Base-by-base conservation (phyloP, 352 stramenopile species). In the Aphanomyces euteiches region DNA sequence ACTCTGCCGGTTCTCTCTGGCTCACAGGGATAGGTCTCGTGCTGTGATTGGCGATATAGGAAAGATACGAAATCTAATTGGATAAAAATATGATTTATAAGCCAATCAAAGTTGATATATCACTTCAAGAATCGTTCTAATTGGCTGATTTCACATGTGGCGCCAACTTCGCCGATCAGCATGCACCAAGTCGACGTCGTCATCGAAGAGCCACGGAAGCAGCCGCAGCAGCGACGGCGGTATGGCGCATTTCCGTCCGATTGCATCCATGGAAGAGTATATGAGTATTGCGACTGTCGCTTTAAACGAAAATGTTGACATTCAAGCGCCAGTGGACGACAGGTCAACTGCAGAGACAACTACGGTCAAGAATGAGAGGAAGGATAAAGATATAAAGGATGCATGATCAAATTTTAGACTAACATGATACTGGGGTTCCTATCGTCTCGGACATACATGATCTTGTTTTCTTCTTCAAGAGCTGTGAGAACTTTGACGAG, bases 361-460 rank as follows among this genome's bases (percentile, higher is more conserved):
- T 3, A n/a, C 2, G n/a, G n/a, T n/a, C 13, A n/a, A 15, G n/a
- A 53, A 53, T 19, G 45, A 53, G 13, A 38, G 50, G 37, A 38
- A 58, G n/a, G 37, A 10, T 58, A 58, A 58, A 58, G 28, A 34
- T 34, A 58, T 58, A 10, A 58, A n/a, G 37, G 8, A 58, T 19
- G 13, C 45, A 19, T n/a, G 13, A 15, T 2, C 50, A 10, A 38
- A 38, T 12, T 40, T 85, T 90, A 95, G 75, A 95, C 85, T 78
- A 95, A 81, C 84, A 95, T 92, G 47, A 95, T 77, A 39, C 75
- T 87, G 81, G 34, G 86, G 86, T 54, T 90, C 85, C 50, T 85
- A 85, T 81, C 83, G 74, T 93, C 87, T 71, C 80, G 84, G 61
- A 95, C 82, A 75, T 90, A 96, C 88, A 96, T 96, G 78, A 96